phyloP scores from a whole-genome alignment of 2,329 filamentous ascomycete genomes.

The Aureobasidium sp. region DNA sequence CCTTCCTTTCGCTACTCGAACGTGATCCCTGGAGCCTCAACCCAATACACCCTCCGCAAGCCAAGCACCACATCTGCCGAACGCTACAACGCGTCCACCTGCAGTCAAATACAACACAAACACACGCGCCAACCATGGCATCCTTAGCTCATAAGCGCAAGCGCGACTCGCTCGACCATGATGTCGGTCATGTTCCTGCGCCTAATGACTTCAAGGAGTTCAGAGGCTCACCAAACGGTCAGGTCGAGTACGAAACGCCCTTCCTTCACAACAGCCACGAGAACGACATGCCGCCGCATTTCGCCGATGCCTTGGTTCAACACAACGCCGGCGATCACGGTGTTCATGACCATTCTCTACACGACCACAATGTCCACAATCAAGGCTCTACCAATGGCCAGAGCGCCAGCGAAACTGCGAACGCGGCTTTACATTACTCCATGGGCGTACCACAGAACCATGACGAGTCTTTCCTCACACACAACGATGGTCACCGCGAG shows the following conservation, averaged over 20 bases:
- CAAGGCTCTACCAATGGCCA: conserved; percentile 30
- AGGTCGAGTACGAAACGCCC: conserved; percentile 21
- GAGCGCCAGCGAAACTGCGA: conserved; percentile 49
- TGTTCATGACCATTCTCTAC: conserved; percentile 19
- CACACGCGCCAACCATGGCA: conserved; percentile 16
- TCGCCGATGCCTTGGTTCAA: conserved; percentile 25
- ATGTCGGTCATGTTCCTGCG: conserved; percentile 26
- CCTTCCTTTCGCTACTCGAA: background rate
- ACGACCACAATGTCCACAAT: conserved; percentile 17
- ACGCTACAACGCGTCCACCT: background rate
- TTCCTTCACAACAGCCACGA: conserved; percentile 28
- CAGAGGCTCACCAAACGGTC: conserved; percentile 17
- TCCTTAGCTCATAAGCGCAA: conserved; percentile 34
- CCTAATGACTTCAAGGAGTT: conserved; percentile 13
- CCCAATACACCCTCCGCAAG: background rate
- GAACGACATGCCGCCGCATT: conserved; percentile 33
- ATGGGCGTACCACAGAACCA: conserved; percentile 50
- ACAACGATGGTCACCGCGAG: conserved; percentile 15
- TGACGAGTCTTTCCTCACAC: conserved; percentile 41
- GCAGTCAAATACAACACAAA: background rate
- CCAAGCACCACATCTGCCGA: background rate
- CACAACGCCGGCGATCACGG: conserved; percentile 21
- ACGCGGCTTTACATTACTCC: conserved; percentile 45
- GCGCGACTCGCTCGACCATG: conserved; percentile 37
- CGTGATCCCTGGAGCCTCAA: background rate